Conservation (phyloP, 2,329 filamentous ascomycete genomes). For the Neospermospora avenae region DNA sequence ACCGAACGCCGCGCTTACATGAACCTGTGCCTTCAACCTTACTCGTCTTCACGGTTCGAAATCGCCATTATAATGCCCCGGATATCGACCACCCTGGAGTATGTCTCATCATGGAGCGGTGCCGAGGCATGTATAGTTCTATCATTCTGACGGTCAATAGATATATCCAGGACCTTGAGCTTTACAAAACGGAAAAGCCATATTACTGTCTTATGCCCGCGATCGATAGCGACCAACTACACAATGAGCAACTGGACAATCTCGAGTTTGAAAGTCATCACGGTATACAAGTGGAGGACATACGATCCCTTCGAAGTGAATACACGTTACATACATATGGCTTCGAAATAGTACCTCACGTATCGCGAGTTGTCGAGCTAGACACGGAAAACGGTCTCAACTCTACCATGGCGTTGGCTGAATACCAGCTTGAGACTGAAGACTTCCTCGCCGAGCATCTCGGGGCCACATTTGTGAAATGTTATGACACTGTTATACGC, state of each 20-base stretch:
- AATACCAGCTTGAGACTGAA: conserved; percentile 21
- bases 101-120: no score
- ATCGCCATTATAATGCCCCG: no score
- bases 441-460: conserved; percentile 10
- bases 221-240: conserved; percentile 11
- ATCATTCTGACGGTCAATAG: background rate
- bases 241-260: conserved; percentile 16
- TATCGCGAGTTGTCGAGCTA: no score
- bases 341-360: no score
- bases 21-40: no score
- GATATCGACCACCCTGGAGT: no score
- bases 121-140: background rate
- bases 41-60: no score
- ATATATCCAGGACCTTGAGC: conserved; percentile 17
- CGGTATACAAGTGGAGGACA: conserved; percentile 15
- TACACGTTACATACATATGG: no score
- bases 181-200: conserved; percentile 22
- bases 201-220: conserved; percentile 19
- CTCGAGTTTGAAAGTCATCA: conserved; percentile 13
- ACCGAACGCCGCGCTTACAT: no score
- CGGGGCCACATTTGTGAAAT: conserved; percentile 16
- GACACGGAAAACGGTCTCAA: no score
- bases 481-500: conserved; percentile 16
- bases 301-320: conserved; percentile 12
- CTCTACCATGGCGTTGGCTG: background rate